Evolutionary conservation across 805 yeast genomes (phyloP), one percentile per base, ranked within the genome.

Genomic region (Candida boidinii): DNA sequence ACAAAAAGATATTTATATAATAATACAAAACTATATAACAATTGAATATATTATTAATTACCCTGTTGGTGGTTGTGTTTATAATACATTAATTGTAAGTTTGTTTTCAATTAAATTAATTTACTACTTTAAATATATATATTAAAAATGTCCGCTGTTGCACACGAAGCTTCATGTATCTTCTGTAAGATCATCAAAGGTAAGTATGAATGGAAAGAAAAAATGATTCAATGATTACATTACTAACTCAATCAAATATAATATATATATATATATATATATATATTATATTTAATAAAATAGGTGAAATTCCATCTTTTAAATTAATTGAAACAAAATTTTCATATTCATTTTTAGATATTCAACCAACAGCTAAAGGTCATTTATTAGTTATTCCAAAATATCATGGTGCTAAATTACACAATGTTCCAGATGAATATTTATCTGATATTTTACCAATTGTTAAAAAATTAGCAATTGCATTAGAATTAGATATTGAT

Each of bases 111-210:
- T 29, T 31, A 36, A 13, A 29, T 20, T 25, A 36, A 23, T 22
- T 30, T 27, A 17, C 20, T 16, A 3, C 13, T n/a, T n/a, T n/a
- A n/a, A n/a, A n/a, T n/a, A n/a, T n/a, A n/a, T n/a, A n/a, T 19
- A 19, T 7, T 30, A 23, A 39, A 23, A 34, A 54, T 49, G 52
- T 53, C 67, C 33, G 39, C 60, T 24, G 39, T 45, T 29, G 46
- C 48, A 17, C 50, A 52, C 34, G 68, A 70, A 39, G 80, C 84
- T 17, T 57, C 76, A 23, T 90, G 97, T 62, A 77, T 90, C 48
- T 90, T 90, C 54, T 90, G 97, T 67, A 86, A 88, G 51, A 90
- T 90, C 58, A 78, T 90, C 64, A 86, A 86, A 53, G 87, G 81
- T 73, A 57, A 26, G 76, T 52, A 18, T 10, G 13, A 9, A 14